Evolutionary conservation across 345 rosid genomes (phyloP), one percentile per base, ranked within the genome.

Genomic region (Eucalyptus pauciflora): DNA sequence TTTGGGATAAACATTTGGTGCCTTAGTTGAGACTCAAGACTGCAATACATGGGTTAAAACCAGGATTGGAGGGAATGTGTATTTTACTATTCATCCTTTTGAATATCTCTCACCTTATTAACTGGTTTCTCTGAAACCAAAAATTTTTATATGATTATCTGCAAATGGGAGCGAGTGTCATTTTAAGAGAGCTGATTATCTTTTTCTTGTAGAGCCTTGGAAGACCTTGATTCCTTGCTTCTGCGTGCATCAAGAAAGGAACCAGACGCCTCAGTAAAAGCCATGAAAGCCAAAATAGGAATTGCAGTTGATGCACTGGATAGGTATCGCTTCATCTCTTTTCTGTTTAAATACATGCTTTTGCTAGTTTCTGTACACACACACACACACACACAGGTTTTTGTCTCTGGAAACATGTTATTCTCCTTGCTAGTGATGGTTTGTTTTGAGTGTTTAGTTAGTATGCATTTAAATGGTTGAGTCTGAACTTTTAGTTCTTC

Each of bases 211-310:
- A 97, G 99, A 87, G 96, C 99, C 49, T 89, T 97, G 93, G 99
- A 97, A 92, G 99, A 97, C 22, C 93, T 96, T 13, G 98, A 97
- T 93, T 93, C 95, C 76, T 88, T 97, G 92, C 92, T 97, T 88
- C 95, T 96, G 83, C 96, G 80, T 31, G 99, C 97, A 37, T 95
- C 96, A 43, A 94, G 99, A 92, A 97, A 96, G 10, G 97, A 97
- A 56, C 92, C 93, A 45, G 94, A 88, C 13, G 97, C 97, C 88
- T 93, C 99, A 16, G 93, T 97, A 31, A 91, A 88, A 17, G 56
- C 92, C 86, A 96, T 97, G 99, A 97, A 96, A 92, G 93, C 92
- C 22, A 92, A 96, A 91, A 94, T 96, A 48, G 95, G 89, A 50
- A 92, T 90, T 62, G 96, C 97, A 18, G 90, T 96, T 54, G 80